Evolutionary conservation across 2,329 filamentous ascomycete species (phyloP).

Genomic region (Trichoderma sp.): DNA sequence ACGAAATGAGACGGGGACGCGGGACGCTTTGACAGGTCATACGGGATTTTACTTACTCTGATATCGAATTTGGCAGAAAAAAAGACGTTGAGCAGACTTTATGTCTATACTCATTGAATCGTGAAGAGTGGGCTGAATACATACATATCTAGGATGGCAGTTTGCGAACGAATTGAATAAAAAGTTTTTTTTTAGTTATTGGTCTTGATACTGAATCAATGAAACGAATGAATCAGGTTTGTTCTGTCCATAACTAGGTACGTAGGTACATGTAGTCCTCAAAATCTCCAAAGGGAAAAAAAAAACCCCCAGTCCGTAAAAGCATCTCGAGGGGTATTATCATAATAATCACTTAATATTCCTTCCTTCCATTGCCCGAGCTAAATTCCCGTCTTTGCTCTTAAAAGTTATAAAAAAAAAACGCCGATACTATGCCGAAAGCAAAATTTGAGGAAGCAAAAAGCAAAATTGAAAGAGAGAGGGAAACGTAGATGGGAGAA

Average conservation of each 20-base stretch:
- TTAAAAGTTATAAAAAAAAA: background rate
- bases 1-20: background rate
- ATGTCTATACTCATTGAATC: background rate
- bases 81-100: slow-evolving; percentile 2
- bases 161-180: background rate
- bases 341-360: background rate
- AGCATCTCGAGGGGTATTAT: slow-evolving; percentile 20
- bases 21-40: slow-evolving; percentile 2
- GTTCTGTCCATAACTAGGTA: background rate
- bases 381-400: background rate
- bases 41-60: slow-evolving; percentile 1
- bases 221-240: background rate
- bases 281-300: background rate
- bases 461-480: background rate
- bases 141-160: background rate
- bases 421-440: slow-evolving; percentile 22
- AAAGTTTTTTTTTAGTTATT: background rate
- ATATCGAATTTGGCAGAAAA: slow-evolving; percentile 19
- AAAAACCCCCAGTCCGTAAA: background rate
- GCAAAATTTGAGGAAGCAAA: background rate
- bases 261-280: background rate
- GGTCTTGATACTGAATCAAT: background rate
- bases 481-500: background rate
- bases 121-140: slow-evolving; percentile 11
- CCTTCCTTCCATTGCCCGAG: slow-evolving; percentile 12